Evolutionary conservation across 805 yeast genomes (phyloP).

Genomic region (Myxozyma mucilagina): DNA sequence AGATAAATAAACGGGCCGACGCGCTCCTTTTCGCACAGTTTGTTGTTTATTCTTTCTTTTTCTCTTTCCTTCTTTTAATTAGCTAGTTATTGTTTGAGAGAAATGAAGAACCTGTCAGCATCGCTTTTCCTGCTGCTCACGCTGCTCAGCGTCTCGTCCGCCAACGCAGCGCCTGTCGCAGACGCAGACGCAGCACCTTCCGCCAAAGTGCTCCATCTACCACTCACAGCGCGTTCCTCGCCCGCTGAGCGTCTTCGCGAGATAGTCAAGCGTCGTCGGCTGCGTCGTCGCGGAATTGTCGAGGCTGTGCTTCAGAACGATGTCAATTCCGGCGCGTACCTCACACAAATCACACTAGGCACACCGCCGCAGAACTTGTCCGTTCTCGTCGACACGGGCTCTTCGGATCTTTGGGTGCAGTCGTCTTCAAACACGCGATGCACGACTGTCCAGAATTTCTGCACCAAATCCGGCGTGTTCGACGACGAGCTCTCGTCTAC

Average conservation of each 20-base stretch:
- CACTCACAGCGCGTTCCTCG: neutral
- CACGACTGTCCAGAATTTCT: conserved; percentile 22
- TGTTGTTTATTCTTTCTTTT: too few species aligned
- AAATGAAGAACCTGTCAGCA: too few species aligned
- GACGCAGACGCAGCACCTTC: neutral
- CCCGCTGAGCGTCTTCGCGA: conserved; percentile 15
- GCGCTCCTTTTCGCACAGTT: too few species aligned
- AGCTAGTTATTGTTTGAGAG: too few species aligned
- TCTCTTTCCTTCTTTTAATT: too few species aligned
- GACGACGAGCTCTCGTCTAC: conserved; percentile 36
- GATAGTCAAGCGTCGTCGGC: neutral
- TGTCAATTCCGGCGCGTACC: conserved; percentile 34
- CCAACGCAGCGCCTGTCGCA: conserved; percentile 2
- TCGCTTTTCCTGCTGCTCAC: too few species aligned
- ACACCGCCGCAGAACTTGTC: conserved; percentile 54
- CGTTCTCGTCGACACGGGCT: conserved; percentile 71
- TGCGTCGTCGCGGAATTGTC: conserved; percentile 20
- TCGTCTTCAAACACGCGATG: conserved; percentile 49
- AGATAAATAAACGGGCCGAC: too few species aligned
- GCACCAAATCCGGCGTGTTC: conserved; percentile 37
- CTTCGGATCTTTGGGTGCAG: conserved; percentile 70
- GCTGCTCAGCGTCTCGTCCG: neutral
- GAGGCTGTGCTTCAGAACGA: conserved; percentile 34
- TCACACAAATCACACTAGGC: conserved; percentile 49
- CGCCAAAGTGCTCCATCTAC: conserved; percentile 8